Evolutionary conservation across 805 yeast genomes (phyloP).

Genomic region (Nakazawaea peltata): DNA sequence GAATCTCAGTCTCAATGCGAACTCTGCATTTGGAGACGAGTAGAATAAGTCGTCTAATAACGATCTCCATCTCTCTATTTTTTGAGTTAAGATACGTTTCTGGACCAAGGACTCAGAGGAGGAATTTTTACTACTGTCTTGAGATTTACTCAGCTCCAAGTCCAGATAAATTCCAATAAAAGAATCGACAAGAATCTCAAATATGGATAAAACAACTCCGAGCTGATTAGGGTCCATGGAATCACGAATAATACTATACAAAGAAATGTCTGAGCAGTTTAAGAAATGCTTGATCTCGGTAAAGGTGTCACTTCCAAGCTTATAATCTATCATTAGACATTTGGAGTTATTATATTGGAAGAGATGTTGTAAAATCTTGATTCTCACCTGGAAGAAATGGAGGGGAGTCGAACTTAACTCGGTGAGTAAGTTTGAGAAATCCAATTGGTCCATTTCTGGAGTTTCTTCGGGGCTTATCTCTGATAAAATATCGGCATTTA

Average conservation of each 20-base stretch:
- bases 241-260: constrained; percentile 14
- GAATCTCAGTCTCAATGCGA: constrained; percentile 15
- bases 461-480: constrained; percentile 9
- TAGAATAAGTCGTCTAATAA: constrained; percentile 23
- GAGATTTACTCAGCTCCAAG: constrained; percentile 15
- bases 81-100: constrained; percentile 29
- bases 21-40: neutral
- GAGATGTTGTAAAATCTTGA: constrained; percentile 17
- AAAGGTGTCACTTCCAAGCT: constrained; percentile 13
- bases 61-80: constrained; percentile 41
- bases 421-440: constrained; percentile 13
- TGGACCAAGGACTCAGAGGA: constrained; percentile 26
- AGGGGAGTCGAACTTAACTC: constrained; percentile 12
- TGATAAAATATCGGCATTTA: constrained; percentile 16
- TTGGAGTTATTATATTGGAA: constrained; percentile 15
- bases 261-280: constrained; percentile 19
- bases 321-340: constrained; percentile 17
- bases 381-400: constrained; percentile 22
- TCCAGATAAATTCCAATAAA: constrained; percentile 25
- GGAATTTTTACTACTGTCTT: constrained; percentile 12
- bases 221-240: constrained; percentile 7
- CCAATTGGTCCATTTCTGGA: constrained; percentile 14
- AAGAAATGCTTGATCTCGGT: constrained; percentile 15
- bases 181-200: constrained; percentile 36
- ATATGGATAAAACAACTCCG: constrained; percentile 26